phyloP scores from a whole-genome alignment of 139 green algal species.

The Pycnococcus provasolii region DNA sequence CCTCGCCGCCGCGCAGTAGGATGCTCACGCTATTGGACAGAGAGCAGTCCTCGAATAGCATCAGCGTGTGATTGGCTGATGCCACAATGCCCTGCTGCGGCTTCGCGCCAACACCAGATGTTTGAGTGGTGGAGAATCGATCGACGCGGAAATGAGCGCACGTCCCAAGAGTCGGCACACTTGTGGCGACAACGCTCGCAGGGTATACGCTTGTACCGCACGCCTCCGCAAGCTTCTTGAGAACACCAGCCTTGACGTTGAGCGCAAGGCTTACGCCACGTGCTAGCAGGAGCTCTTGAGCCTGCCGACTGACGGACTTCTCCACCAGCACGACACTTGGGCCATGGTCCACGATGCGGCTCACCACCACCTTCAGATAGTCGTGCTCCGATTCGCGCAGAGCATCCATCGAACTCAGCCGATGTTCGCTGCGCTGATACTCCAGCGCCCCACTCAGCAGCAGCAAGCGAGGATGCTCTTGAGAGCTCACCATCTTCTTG shows the following conservation, averaged over 20 bases:
- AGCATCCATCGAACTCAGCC: conserved; percentile 37
- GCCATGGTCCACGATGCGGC: conserved; percentile 18
- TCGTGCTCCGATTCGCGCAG: conserved; percentile 37
- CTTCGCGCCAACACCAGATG: too few species aligned
- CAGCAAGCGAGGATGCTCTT: conserved; percentile 24
- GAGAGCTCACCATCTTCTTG: conserved; percentile 22
- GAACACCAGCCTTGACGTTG: not conserved
- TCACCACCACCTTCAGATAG: conserved; percentile 23
- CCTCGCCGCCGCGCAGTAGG: too few species aligned
- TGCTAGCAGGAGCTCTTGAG: conserved; percentile 40
- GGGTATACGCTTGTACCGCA: too few species aligned
- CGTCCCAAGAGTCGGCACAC: too few species aligned
- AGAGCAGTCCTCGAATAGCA: too few species aligned
- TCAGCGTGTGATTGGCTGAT: too few species aligned
- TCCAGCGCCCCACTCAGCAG: conserved; percentile 37
- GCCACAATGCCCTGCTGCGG: too few species aligned
- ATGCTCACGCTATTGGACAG: too few species aligned
- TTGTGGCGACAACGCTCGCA: too few species aligned
- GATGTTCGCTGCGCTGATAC: conserved; percentile 36
- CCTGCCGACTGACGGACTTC: conserved; percentile 32
- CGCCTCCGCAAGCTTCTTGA: too few species aligned
- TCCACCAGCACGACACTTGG: conserved; percentile 39
- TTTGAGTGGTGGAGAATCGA: too few species aligned
- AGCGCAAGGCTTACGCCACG: conserved; percentile 28
- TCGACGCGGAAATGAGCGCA: too few species aligned